phyloP scores from a whole-genome alignment of 129 eudicot genomes.

The Tagetes patula region DNA sequence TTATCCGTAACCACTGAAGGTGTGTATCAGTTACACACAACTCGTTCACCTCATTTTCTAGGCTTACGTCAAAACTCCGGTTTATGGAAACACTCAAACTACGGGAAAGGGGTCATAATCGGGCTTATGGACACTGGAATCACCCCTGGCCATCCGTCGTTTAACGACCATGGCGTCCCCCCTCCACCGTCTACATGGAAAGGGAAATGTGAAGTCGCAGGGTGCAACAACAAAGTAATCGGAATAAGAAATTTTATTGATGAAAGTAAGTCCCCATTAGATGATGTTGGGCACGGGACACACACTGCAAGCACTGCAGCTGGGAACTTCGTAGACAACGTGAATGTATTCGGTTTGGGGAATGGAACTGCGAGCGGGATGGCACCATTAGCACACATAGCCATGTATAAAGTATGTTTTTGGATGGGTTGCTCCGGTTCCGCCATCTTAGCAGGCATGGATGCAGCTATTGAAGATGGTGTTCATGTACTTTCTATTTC shows the following conservation, averaged over 20 bases:
- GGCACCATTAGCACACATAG: slow-evolving; percentile 30
- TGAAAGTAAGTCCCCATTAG: slow-evolving; percentile 20
- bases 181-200: too few species aligned
- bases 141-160: too few species aligned
- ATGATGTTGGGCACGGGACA: slow-evolving; percentile 40
- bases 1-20: slow-evolving; percentile 26
- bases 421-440: background rate
- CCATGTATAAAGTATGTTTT: slow-evolving; percentile 21
- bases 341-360: slow-evolving; percentile 38
- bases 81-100: slow-evolving; percentile 26
- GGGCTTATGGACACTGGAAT: too few species aligned
- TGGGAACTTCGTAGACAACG: slow-evolving; percentile 38
- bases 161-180: too few species aligned
- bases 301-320: slow-evolving; percentile 42
- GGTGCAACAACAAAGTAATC: slow-evolving; percentile 31
- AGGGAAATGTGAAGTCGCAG: slow-evolving; percentile 27
- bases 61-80: slow-evolving; percentile 25
- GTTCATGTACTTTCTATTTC: background rate
- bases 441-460: background rate
- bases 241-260: slow-evolving; percentile 20
- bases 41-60: slow-evolving; percentile 31
- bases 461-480: slow-evolving; percentile 8
- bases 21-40: slow-evolving; percentile 30
- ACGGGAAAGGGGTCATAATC: too few species aligned
- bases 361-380: slow-evolving; percentile 36